Evolutionary conservation across 345 rosid genomes (phyloP).

Genomic region (Gossypium raimondii): DNA sequence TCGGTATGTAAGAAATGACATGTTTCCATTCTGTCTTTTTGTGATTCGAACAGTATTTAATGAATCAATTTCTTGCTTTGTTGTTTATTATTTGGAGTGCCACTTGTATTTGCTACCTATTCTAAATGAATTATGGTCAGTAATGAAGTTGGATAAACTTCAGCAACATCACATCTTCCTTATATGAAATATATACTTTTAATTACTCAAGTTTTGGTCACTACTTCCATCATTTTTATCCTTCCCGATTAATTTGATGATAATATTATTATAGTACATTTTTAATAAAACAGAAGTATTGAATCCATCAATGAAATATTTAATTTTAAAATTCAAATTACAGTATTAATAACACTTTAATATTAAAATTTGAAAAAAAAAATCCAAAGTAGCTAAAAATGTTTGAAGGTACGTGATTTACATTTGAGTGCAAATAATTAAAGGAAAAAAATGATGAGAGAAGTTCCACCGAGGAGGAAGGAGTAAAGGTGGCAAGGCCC

Average conservation of each 20-base stretch:
- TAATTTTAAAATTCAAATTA: too few species aligned
- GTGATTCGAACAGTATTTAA: slow-evolving; percentile 9
- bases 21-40: background rate
- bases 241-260: too few species aligned
- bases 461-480: background rate
- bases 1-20: background rate
- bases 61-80: background rate
- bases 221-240: background rate
- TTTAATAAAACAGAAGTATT: too few species aligned
- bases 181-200: background rate
- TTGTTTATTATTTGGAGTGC: background rate
- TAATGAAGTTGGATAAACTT: background rate
- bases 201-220: background rate
- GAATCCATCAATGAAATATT: too few species aligned
- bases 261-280: too few species aligned
- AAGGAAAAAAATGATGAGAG: background rate
- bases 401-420: too few species aligned
- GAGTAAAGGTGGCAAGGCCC: background rate
- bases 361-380: too few species aligned
- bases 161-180: background rate
- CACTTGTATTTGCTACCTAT: background rate
- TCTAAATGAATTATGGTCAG: background rate
- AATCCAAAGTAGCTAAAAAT: too few species aligned
- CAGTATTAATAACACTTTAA: too few species aligned
- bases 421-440: background rate